Conservation (phyloP, 768 basidiomycete genomes). For the Leccinellum albellum region DNA sequence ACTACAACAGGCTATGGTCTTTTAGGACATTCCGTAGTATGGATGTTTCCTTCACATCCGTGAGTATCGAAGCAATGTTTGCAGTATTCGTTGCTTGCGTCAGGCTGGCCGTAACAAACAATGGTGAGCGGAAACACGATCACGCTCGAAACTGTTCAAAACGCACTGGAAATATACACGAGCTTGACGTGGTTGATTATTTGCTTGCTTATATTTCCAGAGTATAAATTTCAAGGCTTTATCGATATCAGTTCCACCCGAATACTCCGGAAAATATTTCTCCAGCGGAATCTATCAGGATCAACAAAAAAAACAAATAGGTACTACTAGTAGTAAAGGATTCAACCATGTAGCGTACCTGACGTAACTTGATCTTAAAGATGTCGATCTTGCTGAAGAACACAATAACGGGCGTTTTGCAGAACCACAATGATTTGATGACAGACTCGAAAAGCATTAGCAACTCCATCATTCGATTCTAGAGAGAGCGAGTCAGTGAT, state of each 20-base stretch:
- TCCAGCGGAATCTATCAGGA: not conserved
- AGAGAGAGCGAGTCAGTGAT: not conserved
- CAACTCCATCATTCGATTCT: not conserved
- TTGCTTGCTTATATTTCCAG: not conserved
- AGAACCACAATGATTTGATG: not conserved
- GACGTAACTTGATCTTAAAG: not conserved
- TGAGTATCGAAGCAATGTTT: not conserved
- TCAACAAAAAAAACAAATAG: not conserved
- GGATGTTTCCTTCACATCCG: not conserved
- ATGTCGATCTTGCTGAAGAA: not conserved
- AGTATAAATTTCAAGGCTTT: not conserved
- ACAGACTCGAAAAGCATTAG: not conserved
- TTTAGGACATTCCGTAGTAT: not conserved
- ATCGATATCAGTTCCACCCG: not conserved
- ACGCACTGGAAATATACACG: not conserved
- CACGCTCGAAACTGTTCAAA: not conserved
- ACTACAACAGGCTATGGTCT: not conserved
- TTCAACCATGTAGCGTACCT: not conserved
- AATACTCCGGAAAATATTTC: not conserved
- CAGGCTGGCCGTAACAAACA: not conserved
- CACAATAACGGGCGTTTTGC: not conserved
- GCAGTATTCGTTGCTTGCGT: not conserved
- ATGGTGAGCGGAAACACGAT: not conserved
- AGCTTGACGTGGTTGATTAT: not conserved
- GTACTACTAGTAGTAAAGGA: too few relatives aligned